Conservation (phyloP, 805 yeast genomes). For the Scheffersomyces lignosus region DNA sequence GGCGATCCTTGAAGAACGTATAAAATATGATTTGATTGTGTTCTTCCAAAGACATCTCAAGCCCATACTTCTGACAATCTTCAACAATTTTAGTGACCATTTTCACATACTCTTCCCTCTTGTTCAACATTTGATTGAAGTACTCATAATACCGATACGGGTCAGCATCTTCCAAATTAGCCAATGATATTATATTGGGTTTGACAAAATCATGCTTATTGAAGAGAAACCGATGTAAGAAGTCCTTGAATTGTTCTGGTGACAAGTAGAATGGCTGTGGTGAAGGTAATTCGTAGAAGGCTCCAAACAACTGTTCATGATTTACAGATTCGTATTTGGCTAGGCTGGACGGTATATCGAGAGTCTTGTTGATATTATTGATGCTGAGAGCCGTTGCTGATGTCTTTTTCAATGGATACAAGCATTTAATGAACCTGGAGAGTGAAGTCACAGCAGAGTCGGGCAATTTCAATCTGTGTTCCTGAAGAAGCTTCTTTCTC, state of each 20-base stretch:
- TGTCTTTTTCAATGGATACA: slow-evolving; percentile 17
- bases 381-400: too few relatives aligned
- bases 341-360: slow-evolving; percentile 4
- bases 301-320: slow-evolving; percentile 23
- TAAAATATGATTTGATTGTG: slow-evolving; percentile 27
- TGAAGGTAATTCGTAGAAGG: slow-evolving; percentile 25
- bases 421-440: slow-evolving; percentile 11
- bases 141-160: slow-evolving; percentile 9
- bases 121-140: slow-evolving; percentile 17
- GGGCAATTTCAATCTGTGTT: not conserved
- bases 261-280: slow-evolving; percentile 26
- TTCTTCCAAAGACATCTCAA: slow-evolving; percentile 32
- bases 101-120: slow-evolving; percentile 18
- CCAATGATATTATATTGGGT: slow-evolving; percentile 21
- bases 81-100: slow-evolving; percentile 23
- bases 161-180: slow-evolving; percentile 4
- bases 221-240: slow-evolving; percentile 23
- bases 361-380: not conserved
- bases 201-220: slow-evolving; percentile 22
- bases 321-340: slow-evolving; percentile 19
- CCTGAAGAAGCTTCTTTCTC: not conserved
- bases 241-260: slow-evolving; percentile 26
- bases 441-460: not conserved
- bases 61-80: slow-evolving; percentile 24
- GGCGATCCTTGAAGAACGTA: slow-evolving; percentile 32